Evolutionary conservation across 495 filamentous ascomycete genomes (phyloP).

Genomic region (Alectoria sarmentosa): DNA sequence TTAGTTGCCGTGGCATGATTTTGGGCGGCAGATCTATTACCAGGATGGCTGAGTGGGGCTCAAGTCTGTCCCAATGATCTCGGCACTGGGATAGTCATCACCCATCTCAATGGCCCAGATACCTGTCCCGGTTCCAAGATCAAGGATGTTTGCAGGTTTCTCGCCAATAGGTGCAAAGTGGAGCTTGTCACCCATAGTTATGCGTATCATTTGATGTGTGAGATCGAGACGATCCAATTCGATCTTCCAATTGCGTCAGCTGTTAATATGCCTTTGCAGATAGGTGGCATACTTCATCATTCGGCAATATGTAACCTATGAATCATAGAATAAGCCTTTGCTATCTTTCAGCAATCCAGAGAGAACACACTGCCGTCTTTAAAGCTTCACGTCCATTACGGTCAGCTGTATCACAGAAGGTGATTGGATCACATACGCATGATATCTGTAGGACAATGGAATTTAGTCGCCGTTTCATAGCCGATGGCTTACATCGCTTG

Average conservation of each 20-base stretch:
- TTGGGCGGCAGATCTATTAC: conserved; percentile 8
- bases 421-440: conserved; percentile 6
- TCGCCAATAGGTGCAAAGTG: conserved; percentile 33
- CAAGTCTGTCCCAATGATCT: conserved; percentile 59
- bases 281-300: conserved; percentile 21
- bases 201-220: conserved; percentile 33
- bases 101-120: conserved; percentile 57
- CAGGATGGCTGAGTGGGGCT: conserved; percentile 47
- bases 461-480: too few species aligned
- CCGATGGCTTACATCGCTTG: conserved; percentile 51
- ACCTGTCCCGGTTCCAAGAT: conserved; percentile 52
- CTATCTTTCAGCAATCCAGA: neutral
- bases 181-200: conserved; percentile 32
- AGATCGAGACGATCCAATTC: conserved; percentile 30
- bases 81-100: conserved; percentile 48
- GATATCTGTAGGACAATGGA: conserved; percentile 1
- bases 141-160: conserved; percentile 38
- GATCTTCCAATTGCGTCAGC: conserved; percentile 13
- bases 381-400: conserved; percentile 31
- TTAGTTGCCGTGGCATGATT: neutral
- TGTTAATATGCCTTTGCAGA: too few species aligned
- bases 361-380: conserved; percentile 42
- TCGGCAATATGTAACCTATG: conserved; percentile 48
- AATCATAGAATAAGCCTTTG: neutral
- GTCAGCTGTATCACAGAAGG: neutral